Evolutionary conservation across 768 basidiomycete genomes (phyloP), one percentile per base, ranked within the genome.

Genomic region (Suillus alpinus): DNA sequence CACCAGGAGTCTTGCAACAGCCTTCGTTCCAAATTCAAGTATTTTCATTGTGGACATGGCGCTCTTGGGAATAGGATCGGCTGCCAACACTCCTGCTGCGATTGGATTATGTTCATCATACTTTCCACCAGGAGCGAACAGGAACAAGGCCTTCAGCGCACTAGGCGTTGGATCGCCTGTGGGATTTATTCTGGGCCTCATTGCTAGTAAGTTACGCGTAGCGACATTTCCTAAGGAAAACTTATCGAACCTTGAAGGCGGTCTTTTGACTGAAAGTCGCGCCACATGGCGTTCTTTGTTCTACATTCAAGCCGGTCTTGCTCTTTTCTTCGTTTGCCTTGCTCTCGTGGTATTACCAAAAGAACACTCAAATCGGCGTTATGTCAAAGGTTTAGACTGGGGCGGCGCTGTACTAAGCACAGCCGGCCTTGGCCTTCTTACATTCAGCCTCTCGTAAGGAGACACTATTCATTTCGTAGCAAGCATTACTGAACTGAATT

Each of bases 331-430:
- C 52, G 68, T 69, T 26, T 61, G 65, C 16, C 58, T 72, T 8
- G 74, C 73, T 5, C 61, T 60, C 65, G 58, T 63, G 23, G 65
- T 53, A 49, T 67, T 68, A 37, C 71, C 62, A 43, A 63, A 26
- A 13, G 63, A 68, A n/a, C 59, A 60, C 14, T 55, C 46, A n/a
- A 52, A 50, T 26, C 52, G 46, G n/a, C 62, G 68, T 39, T 75
- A 75, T 58, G 68, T 56, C 31, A 75, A 73, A 59, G 75, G 75
- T 8, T 55, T 76, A 20, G 75, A 76, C 63, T 75, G 72, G 74
- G 69, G 73, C 32, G 75, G 75, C 26, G 73, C 73, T 3, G 34
- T 71, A 12, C 64, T 76, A 13, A 76, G 75, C 53, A 69, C 69
- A 16, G 59, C 66, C 2, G 75, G 75, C 7, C 62, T 76, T 41